These are phyloP conservation scores for Phytophthora sansomeana DNA, from an alignment of 352 stramenopile genomes.

Conservation along the genomic window DNA sequence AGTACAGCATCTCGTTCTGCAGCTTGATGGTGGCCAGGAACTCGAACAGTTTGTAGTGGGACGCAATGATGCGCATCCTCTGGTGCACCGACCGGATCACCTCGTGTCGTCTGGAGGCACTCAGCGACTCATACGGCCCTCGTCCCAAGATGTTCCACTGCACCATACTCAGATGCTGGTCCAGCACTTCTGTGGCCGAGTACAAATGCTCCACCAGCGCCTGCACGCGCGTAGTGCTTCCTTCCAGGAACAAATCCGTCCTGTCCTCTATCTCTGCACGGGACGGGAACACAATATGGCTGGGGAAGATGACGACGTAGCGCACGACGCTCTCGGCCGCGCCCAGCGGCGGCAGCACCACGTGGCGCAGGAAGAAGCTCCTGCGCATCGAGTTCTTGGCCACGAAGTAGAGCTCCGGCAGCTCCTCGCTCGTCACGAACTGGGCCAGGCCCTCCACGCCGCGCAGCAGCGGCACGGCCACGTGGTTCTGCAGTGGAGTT, in stretches of 20 bases:
- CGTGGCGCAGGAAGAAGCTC: conserved; percentile 68
- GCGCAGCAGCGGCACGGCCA: conserved; percentile 70
- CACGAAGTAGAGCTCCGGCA: conserved; percentile 88
- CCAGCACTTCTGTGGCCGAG: conserved; percentile 82
- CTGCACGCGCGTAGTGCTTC: conserved; percentile 78
- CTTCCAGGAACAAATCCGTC: conserved; percentile 78
- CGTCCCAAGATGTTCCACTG: conserved; percentile 88
- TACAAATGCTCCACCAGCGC: conserved; percentile 84
- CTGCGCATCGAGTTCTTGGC: conserved; percentile 81
- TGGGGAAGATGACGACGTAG: conserved; percentile 84
- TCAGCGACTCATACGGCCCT: conserved; percentile 83
- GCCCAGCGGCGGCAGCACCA: conserved; percentile 74
- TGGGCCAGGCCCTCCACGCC: conserved; percentile 76
- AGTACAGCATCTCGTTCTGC: conserved; percentile 88
- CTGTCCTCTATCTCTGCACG: conserved; percentile 78
- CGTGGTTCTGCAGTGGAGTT: conserved; percentile 59
- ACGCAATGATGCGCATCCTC: conserved; percentile 76
- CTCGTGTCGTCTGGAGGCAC: conserved; percentile 57
- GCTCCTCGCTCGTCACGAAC: conserved; percentile 85
- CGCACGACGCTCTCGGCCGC: conserved; percentile 71
- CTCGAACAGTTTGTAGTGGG: conserved; percentile 83
- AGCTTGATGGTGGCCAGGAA: conserved; percentile 86
- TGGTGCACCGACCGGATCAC: conserved; percentile 79
- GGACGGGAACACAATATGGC: conserved; percentile 80
- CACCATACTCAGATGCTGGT: conserved; percentile 88